Conservation (phyloP, 176 grass and related monocot species). For the Rhynchospora breviuscula region DNA sequence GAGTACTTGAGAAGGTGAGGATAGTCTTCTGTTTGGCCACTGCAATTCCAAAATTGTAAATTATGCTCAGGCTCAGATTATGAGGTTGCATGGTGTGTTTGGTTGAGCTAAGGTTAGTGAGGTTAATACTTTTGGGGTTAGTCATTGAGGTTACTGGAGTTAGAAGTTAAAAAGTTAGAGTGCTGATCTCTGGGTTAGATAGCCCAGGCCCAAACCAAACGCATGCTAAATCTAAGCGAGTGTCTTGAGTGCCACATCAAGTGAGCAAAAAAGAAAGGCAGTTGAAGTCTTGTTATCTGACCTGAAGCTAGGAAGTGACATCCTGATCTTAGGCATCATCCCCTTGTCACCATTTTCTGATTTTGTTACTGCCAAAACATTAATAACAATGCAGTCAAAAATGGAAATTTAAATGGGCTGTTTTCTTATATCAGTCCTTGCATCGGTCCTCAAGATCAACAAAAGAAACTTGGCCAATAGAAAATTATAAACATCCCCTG, state of each 20-base stretch:
- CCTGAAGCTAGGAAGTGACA: constrained; percentile 98
- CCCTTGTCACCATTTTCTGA: constrained; percentile 40
- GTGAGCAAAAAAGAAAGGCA: background rate
- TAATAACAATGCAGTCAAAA: background rate
- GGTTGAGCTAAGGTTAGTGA: too few relatives aligned
- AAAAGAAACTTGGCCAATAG: constrained; percentile 21
- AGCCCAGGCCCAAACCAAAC: too few relatives aligned
- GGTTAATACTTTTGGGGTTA: too few relatives aligned
- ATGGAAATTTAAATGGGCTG: background rate
- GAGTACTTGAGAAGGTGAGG: constrained; percentile 88
- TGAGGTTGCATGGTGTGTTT: background rate
- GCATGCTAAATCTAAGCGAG: too few relatives aligned
- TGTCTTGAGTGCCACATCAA: background rate
- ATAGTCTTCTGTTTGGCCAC: constrained; percentile 64
- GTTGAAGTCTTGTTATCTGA: constrained; percentile 25
- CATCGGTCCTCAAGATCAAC: constrained; percentile 25
- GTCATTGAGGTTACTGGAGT: too few relatives aligned
- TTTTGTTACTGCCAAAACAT: constrained; percentile 29
- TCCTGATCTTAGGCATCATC: constrained; percentile 71
- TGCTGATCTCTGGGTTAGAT: too few relatives aligned
- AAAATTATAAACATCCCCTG: background rate
- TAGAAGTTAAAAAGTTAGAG: too few relatives aligned
- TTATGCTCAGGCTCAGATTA: constrained; percentile 24
- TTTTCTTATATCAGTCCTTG: background rate
- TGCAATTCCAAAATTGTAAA: constrained; percentile 42